These are phyloP conservation scores for Chlamydomonas incerta DNA, from an alignment of 139 green algal species.

Conservation along the genomic window DNA sequence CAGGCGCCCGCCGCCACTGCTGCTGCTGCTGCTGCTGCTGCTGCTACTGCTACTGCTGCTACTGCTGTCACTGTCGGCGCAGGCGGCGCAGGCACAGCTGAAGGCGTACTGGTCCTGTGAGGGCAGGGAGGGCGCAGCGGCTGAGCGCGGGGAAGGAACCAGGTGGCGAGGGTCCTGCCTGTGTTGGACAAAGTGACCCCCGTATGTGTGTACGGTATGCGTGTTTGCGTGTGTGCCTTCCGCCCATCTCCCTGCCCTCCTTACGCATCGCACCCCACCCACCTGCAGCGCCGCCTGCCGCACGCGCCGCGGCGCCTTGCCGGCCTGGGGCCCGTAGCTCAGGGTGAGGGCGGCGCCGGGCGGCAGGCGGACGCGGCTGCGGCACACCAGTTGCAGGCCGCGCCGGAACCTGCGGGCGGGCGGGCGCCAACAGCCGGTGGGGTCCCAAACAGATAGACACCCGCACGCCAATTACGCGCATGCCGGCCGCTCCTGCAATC, in stretches of 20 bases:
- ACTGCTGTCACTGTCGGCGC: neutral
- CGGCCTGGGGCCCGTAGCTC: conserved; percentile 41
- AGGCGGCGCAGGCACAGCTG: conserved; percentile 18
- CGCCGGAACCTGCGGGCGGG: conserved; percentile 20
- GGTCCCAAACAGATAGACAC: neutral
- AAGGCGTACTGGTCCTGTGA: conserved; percentile 32
- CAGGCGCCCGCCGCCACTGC: neutral
- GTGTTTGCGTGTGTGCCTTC: no score
- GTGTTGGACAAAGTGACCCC: no score
- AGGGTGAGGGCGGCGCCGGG: conserved; percentile 1
- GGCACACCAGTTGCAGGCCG: conserved; percentile 12
- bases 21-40: neutral
- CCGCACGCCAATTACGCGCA: no score
- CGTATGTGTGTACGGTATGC: no score
- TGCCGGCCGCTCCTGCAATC: no score
- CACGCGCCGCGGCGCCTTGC: neutral
- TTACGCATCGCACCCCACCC: no score
- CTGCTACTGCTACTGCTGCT: no score
- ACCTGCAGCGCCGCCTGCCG: neutral
- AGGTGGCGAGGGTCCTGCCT: no score
- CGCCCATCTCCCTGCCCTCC: neutral
- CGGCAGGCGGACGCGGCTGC: neutral
- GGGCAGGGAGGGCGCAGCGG: no score
- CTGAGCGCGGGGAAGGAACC: no score
- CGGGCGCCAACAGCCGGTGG: no score